Evolutionary conservation across 768 basidiomycete species (phyloP).

Genomic region (Mycena filopes): DNA sequence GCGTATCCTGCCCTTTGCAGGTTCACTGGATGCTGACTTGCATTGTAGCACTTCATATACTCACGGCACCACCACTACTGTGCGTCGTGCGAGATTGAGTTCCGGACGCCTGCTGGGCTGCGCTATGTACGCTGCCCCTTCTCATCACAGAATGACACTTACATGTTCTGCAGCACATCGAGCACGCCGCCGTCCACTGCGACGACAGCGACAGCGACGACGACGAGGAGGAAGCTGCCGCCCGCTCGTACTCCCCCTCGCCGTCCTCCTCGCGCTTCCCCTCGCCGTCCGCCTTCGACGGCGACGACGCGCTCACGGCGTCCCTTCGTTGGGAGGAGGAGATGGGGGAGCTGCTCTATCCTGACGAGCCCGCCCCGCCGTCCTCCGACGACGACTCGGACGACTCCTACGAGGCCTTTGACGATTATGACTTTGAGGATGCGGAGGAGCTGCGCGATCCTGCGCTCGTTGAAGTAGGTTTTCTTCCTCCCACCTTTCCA

Average conservation of each 20-base stretch:
- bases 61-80: slow-evolving; percentile 39
- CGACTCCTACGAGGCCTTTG: slow-evolving; percentile 35
- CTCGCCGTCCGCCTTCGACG: neutral
- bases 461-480: neutral
- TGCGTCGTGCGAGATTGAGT: slow-evolving; percentile 34
- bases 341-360: slow-evolving; percentile 37
- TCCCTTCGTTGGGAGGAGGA: slow-evolving; percentile 35
- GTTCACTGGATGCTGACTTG: neutral
- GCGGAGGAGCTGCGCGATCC: slow-evolving; percentile 25
- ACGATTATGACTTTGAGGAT: slow-evolving; percentile 35
- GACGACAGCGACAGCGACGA: slow-evolving; percentile 37
- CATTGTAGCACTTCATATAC: slow-evolving; percentile 34
- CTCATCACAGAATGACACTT: neutral
- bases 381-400: slow-evolving; percentile 42
- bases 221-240: slow-evolving; percentile 7
- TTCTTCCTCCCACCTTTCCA: neutral
- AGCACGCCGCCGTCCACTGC: slow-evolving; percentile 32
- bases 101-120: slow-evolving; percentile 32
- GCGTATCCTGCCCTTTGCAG: neutral
- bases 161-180: slow-evolving; percentile 29
- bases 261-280: no score
- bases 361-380: slow-evolving; percentile 38
- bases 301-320: neutral
- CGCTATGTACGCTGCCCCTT: slow-evolving; percentile 26
- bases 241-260: no score